Percentiles rank a stretch among this genome's conserved stretches.
These are phyloP conservation scores for Wallacemonas sp. DNA, from an alignment of 208 protist genomes.

Conservation along the genomic window DNA sequence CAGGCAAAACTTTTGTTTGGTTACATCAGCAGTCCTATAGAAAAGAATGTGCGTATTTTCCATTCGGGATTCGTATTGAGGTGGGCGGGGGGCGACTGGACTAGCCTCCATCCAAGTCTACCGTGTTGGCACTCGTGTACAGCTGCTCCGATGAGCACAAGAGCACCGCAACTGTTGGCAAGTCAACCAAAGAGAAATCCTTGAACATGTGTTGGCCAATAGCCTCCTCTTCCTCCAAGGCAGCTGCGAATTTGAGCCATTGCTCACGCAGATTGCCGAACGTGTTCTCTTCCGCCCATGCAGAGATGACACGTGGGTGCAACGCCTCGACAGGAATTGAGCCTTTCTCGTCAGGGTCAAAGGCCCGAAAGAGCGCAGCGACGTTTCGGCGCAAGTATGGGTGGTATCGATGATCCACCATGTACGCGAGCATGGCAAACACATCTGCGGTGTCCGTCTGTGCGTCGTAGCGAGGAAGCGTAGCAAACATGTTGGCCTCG, in stretches of 20 bases:
- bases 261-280: slow-evolving; percentile 70
- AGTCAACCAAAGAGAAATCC: slow-evolving; percentile 30
- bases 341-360: slow-evolving; percentile 46
- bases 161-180: slow-evolving; percentile 33
- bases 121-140: slow-evolving; percentile 39
- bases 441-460: slow-evolving; percentile 23
- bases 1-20: too few species aligned
- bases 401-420: slow-evolving; percentile 65
- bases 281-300: slow-evolving; percentile 64
- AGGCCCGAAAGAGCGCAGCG: slow-evolving; percentile 56
- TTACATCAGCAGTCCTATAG: too few species aligned
- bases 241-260: slow-evolving; percentile 57
- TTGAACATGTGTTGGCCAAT: slow-evolving; percentile 26
- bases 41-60: too few species aligned
- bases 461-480: slow-evolving; percentile 26
- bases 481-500: slow-evolving; percentile 34
- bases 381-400: slow-evolving; percentile 57
- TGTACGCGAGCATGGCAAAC: slow-evolving; percentile 47
- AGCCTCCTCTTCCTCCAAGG: slow-evolving; percentile 33
- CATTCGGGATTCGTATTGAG: too few species aligned
- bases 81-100: too few species aligned
- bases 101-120: slow-evolving; percentile 63
- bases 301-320: slow-evolving; percentile 35
- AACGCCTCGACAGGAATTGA: slow-evolving; percentile 53
- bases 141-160: slow-evolving; percentile 41